Evolutionary conservation across 1,139 yeast genomes (phyloP).

Genomic region (Groenewaldozyma auringiensis): DNA sequence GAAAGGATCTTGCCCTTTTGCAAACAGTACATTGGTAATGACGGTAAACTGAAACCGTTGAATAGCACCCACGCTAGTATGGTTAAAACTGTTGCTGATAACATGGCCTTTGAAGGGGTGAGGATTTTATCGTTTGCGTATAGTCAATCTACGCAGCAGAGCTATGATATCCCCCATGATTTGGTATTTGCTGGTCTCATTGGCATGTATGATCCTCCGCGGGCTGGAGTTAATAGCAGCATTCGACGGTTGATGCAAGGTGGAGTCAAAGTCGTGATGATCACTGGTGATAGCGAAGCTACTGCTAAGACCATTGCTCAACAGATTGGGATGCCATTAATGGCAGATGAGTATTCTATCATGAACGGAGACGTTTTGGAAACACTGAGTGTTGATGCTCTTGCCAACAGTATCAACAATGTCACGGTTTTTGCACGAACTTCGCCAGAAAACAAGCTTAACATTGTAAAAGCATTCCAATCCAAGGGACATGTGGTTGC

Average conservation of each 20-base stretch:
- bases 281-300: constrained; percentile 90
- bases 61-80: constrained; percentile 42
- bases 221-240: constrained; percentile 70
- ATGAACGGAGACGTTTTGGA: constrained; percentile 82
- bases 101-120: constrained; percentile 73
- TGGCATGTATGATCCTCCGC: constrained; percentile 97
- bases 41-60: constrained; percentile 47
- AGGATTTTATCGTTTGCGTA: constrained; percentile 80
- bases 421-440: constrained; percentile 94
- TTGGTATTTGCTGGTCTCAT: constrained; percentile 74
- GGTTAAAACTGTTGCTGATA: constrained; percentile 50
- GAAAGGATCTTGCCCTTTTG: constrained; percentile 66
- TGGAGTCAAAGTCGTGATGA: constrained; percentile 94
- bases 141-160: constrained; percentile 11
- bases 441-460: constrained; percentile 90
- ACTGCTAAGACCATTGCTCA: constrained; percentile 89
- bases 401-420: constrained; percentile 65
- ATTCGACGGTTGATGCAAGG: constrained; percentile 72
- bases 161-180: constrained; percentile 37
- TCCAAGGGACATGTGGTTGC: constrained; percentile 93
- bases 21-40: constrained; percentile 48
- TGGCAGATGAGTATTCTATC: constrained; percentile 51
- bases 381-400: constrained; percentile 55
- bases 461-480: constrained; percentile 86
- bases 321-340: constrained; percentile 83